These are phyloP conservation scores for Colletotrichum sp. DNA, from an alignment of 2,329 filamentous ascomycete species.

Conservation along the genomic window DNA sequence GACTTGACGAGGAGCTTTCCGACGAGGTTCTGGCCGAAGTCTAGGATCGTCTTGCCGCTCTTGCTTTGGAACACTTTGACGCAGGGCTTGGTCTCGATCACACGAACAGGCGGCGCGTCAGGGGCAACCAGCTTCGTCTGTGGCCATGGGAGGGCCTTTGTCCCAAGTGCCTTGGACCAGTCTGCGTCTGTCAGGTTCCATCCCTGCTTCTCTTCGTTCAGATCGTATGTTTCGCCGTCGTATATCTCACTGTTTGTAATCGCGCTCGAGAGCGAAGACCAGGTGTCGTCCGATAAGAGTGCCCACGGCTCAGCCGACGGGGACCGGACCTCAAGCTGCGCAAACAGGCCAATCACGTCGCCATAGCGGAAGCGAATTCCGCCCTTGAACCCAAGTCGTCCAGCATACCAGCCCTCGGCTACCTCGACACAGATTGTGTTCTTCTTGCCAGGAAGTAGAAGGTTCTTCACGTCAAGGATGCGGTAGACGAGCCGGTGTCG, in stretches of 20 bases:
- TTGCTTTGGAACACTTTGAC: slow-evolving; percentile 31
- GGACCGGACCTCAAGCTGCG: slow-evolving; percentile 29
- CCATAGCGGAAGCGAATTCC: slow-evolving; percentile 35
- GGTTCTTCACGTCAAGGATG: slow-evolving; percentile 43
- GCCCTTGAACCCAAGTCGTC: slow-evolving; percentile 37
- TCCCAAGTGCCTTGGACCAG: neutral
- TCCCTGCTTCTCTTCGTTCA: slow-evolving; percentile 25
- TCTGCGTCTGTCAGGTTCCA: slow-evolving; percentile 10
- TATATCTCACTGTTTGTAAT: slow-evolving; percentile 28
- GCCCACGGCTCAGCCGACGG: slow-evolving; percentile 21
- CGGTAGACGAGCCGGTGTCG: slow-evolving; percentile 47
- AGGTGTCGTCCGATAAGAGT: slow-evolving; percentile 34
- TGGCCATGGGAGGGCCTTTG: slow-evolving; percentile 19
- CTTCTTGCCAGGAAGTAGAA: slow-evolving; percentile 30
- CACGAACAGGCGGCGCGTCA: slow-evolving; percentile 36
- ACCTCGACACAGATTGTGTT: slow-evolving; percentile 52
- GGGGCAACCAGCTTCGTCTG: slow-evolving; percentile 30
- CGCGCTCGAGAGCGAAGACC: slow-evolving; percentile 25
- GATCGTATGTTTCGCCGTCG: slow-evolving; percentile 36
- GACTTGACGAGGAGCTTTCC: slow-evolving; percentile 1
- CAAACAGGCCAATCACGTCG: slow-evolving; percentile 33
- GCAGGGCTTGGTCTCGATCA: slow-evolving; percentile 25
- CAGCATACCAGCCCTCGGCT: slow-evolving; percentile 57
- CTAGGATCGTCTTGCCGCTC: slow-evolving; percentile 50
- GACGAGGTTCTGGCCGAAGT: slow-evolving; percentile 17